Evolutionary conservation across 2,329 filamentous ascomycete species (phyloP).

Genomic region (Sporothrix variecibatus): DNA sequence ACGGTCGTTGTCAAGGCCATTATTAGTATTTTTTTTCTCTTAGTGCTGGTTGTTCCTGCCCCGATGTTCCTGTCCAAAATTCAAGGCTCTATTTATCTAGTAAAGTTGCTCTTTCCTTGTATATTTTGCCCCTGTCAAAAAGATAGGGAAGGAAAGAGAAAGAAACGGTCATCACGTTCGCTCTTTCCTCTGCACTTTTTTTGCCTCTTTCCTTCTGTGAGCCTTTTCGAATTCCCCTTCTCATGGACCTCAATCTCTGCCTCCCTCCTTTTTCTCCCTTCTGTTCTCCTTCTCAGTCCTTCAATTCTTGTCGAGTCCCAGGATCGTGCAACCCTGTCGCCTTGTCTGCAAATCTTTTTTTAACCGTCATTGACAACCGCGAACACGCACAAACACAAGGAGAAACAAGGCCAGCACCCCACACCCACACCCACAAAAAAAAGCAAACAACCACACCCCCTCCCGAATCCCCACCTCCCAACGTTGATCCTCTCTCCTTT

Average conservation of each 20-base stretch:
- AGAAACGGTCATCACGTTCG: background rate
- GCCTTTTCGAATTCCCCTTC: background rate
- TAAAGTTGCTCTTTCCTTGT: slow-evolving; percentile 22
- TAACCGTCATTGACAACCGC: slow-evolving; percentile 1
- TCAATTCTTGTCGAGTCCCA: slow-evolving; percentile 3
- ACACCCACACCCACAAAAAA: background rate
- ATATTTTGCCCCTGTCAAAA: background rate
- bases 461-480: slow-evolving; percentile 7
- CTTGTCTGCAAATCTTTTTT: slow-evolving; percentile 19
- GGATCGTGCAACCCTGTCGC: slow-evolving; percentile 21
- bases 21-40: background rate
- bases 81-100: background rate
- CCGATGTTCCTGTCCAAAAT: background rate
- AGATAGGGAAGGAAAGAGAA: background rate
- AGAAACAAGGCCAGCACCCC: slow-evolving; percentile 2
- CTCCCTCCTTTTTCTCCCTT: background rate
- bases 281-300: background rate
- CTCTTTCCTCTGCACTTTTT: background rate
- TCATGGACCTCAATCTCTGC: background rate
- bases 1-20: background rate
- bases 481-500: background rate
- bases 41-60: slow-evolving; percentile 13
- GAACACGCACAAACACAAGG: background rate
- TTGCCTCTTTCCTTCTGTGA: slow-evolving; percentile 6
- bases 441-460: background rate